Evolutionary conservation across 2,329 filamentous ascomycete species (phyloP).

Genomic region (Fusarium agapanthi): DNA sequence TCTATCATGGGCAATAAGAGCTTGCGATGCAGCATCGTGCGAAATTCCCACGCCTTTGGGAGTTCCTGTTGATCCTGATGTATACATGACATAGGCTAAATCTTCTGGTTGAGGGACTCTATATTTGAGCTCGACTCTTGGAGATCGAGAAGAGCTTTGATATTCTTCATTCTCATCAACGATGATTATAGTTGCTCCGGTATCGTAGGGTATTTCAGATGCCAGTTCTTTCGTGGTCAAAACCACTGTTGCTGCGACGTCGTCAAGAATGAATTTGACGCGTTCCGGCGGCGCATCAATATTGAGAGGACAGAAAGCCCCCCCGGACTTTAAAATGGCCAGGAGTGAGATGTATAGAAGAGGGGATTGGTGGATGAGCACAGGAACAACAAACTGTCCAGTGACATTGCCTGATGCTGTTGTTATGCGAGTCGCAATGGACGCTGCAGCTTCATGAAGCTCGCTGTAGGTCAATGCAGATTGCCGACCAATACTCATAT

Average conservation of each 20-base stretch:
- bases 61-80: constrained; percentile 86
- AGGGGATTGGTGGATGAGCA: constrained; percentile 80
- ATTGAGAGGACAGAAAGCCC: constrained; percentile 85
- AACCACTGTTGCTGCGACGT: constrained; percentile 75
- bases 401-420: constrained; percentile 1
- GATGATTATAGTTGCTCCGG: constrained; percentile 47
- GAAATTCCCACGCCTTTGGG: constrained; percentile 89
- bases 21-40: constrained; percentile 82
- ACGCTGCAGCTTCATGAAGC: constrained; percentile 66
- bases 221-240: constrained; percentile 66
- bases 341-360: constrained; percentile 81
- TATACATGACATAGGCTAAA: constrained; percentile 92
- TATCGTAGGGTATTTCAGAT: constrained; percentile 49
- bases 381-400: constrained; percentile 68
- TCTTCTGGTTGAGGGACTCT: constrained; percentile 47
- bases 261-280: constrained; percentile 80
- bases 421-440: constrained; percentile 62
- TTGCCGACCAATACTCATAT: constrained; percentile 37
- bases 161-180: constrained; percentile 44
- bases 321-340: constrained; percentile 81
- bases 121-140: constrained; percentile 6
- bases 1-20: constrained; percentile 79
- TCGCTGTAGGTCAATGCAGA: constrained; percentile 67
- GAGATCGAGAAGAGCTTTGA: background rate
- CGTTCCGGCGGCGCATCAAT: constrained; percentile 81